Evolutionary conservation across 2,329 filamentous ascomycete species (phyloP), one percentile per base, ranked within the genome.

Genomic region (Bipolaris sorokiniana): DNA sequence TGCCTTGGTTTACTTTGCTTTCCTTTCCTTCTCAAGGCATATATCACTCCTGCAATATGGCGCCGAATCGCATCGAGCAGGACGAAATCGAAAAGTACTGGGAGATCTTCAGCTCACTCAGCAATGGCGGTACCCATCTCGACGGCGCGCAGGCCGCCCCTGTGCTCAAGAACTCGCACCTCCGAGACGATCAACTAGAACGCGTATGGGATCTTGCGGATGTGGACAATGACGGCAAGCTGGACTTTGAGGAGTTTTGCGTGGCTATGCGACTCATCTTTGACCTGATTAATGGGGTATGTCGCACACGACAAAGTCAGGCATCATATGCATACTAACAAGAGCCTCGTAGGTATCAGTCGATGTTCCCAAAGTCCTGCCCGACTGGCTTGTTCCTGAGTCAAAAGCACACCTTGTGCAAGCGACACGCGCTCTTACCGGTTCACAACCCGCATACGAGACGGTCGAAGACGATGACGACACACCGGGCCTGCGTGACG

Each of bases 231-330:
- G 95, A 99, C 81, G 95, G 95, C 62, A 96, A 96, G 78, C 83
- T 99, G 52, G 95, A 99, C 79, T 99, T 99, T 81, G 95, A 99
- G 80, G 95, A 99, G 83, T 99, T 99, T 77, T 99, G 95, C 78
- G 95, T 99, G 56, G 95, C 93, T 37, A 99, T 99, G 95, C 87
- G 95, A 72, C 82, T 99, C 72, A 97, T 98, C 70, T 99, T 98
- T 77, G 95, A 99, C 76, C 82, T 98, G 65, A 88, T 99, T 68
- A 99, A 99, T 73, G 95, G 95, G 69, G 91, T 96, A 83, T 50
- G 69, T 65, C 22, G 18, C 16, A 16, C 26, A 36, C 31, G 7
- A 5, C 18, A 7, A 28, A 34, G 44, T 26, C 26, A 9, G 20
- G 20, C 11, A n/a, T 18, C 6, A 20, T 34, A 16, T 15, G 20